Conservation (phyloP, 2,329 filamentous ascomycete species). For the Ophiostoma sp. region DNA sequence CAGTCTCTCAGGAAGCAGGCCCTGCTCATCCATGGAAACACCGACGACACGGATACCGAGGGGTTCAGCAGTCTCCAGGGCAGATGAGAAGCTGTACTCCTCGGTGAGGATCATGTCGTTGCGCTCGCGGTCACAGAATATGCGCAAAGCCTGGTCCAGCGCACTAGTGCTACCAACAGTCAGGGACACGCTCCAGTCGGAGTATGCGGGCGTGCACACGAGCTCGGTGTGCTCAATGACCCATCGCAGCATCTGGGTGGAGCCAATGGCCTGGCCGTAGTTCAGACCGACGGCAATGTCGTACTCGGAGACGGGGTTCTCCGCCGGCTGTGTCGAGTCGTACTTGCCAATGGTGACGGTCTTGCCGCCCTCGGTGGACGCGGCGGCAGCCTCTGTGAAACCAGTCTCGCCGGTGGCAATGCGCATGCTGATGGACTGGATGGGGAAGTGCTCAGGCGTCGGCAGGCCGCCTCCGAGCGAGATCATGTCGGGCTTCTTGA, state of each 20-base stretch:
- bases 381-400: conserved; percentile 65
- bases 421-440: conserved; percentile 70
- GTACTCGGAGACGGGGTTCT: conserved; percentile 38
- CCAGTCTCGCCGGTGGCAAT: conserved; percentile 59
- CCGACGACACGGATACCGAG: conserved; percentile 50
- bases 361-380: conserved; percentile 47
- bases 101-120: conserved; percentile 79
- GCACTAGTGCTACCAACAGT: conserved; percentile 81
- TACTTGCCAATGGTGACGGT: conserved; percentile 71
- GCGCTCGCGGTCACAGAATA: conserved; percentile 65
- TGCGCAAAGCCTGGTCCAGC: conserved; percentile 75
- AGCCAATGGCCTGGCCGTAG: conserved; percentile 82
- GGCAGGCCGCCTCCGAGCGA: conserved; percentile 90
- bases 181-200: conserved; percentile 82
- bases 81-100: conserved; percentile 82
- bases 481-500: conserved; percentile 78
- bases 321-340: conserved; percentile 56
- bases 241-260: conserved; percentile 82
- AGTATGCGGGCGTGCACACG: conserved; percentile 77
- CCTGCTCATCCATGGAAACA: conserved; percentile 49
- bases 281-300: conserved; percentile 89
- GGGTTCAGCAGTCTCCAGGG: conserved; percentile 53
- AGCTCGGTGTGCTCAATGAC: conserved; percentile 95
- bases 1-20: conserved; percentile 48
- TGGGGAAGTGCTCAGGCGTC: conserved; percentile 86